phyloP scores from a whole-genome alignment of 2,329 filamentous ascomycete genomes.

The Ustilaginoidea virens region DNA sequence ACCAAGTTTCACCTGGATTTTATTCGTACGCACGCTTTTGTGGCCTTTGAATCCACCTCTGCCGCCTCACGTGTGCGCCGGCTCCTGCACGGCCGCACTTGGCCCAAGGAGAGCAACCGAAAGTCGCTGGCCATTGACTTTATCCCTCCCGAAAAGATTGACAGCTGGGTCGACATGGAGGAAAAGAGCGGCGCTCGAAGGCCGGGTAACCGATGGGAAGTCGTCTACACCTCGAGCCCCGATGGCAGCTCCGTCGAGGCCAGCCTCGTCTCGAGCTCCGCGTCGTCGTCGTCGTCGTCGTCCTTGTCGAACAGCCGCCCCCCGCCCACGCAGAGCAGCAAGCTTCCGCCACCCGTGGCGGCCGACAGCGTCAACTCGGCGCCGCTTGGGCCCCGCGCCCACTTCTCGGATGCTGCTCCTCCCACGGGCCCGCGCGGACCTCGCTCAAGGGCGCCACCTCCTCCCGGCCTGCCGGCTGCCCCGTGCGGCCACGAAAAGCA shows the following conservation, averaged over 20 bases:
- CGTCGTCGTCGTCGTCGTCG: neutral
- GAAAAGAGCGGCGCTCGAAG: slow-evolving; percentile 29
- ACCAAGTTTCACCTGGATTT: slow-evolving; percentile 63
- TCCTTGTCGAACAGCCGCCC: slow-evolving; percentile 4
- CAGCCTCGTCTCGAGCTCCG: slow-evolving; percentile 4
- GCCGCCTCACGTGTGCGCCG: slow-evolving; percentile 65
- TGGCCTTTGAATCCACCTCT: slow-evolving; percentile 49
- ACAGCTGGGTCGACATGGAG: slow-evolving; percentile 61
- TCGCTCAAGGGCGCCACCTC: neutral
- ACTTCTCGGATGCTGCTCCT: slow-evolving; percentile 10
- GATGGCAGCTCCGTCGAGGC: slow-evolving; percentile 37
- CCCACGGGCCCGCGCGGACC: slow-evolving; percentile 18
- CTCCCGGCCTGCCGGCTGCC: slow-evolving; percentile 4
- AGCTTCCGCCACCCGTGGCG: slow-evolving; percentile 5
- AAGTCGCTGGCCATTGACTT: slow-evolving; percentile 84
- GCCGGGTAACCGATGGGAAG: slow-evolving; percentile 47
- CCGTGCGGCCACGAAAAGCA: neutral
- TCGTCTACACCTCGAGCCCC: slow-evolving; percentile 47
- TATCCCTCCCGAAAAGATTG: slow-evolving; percentile 59
- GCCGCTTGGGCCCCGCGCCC: slow-evolving; percentile 20
- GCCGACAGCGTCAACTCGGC: slow-evolving; percentile 17
- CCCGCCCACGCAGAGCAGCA: slow-evolving; percentile 4
- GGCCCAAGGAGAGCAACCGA: slow-evolving; percentile 75
- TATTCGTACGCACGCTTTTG: slow-evolving; percentile 80
- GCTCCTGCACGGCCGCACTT: slow-evolving; percentile 61